phyloP scores from a whole-genome alignment of 768 basidiomycete species.

The Pleurotus citrinopileatus region DNA sequence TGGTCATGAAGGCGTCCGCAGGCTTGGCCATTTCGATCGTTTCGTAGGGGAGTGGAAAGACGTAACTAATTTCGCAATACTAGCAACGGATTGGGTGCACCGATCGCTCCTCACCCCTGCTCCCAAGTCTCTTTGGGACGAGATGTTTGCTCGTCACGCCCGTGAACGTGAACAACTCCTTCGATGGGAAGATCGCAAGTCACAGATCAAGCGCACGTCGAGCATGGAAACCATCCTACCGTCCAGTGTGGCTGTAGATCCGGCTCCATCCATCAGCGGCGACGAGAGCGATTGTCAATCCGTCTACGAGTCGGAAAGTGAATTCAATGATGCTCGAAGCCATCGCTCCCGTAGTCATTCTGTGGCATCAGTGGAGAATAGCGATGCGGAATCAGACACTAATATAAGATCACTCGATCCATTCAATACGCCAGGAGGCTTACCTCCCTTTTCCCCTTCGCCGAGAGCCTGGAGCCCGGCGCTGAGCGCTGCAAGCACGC shows the following conservation, averaged over 20 bases:
- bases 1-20: slow-evolving; percentile 58
- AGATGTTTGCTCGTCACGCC: slow-evolving; percentile 55
- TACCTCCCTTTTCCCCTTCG: background rate
- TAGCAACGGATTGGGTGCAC: slow-evolving; percentile 60
- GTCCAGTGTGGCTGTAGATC: slow-evolving; percentile 14
- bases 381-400: too few relatives aligned
- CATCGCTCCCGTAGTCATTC: too few relatives aligned
- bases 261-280: background rate
- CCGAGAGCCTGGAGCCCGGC: background rate
- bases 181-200: slow-evolving; percentile 40
- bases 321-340: too few relatives aligned
- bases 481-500: background rate
- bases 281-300: slow-evolving; percentile 2
- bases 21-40: slow-evolving; percentile 49
- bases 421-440: background rate
- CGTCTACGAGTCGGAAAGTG: background rate
- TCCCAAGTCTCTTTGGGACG: slow-evolving; percentile 55
- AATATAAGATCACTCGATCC: too few relatives aligned
- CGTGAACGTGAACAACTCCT: slow-evolving; percentile 55
- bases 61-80: slow-evolving; percentile 54
- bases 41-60: slow-evolving; percentile 51
- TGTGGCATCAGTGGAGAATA: too few relatives aligned
- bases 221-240: slow-evolving; percentile 41
- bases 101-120: slow-evolving; percentile 27
- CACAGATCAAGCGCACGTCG: slow-evolving; percentile 26